These are phyloP conservation scores for Polyporus arcularius DNA, from an alignment of 768 basidiomycete species.

Conservation along the genomic window DNA sequence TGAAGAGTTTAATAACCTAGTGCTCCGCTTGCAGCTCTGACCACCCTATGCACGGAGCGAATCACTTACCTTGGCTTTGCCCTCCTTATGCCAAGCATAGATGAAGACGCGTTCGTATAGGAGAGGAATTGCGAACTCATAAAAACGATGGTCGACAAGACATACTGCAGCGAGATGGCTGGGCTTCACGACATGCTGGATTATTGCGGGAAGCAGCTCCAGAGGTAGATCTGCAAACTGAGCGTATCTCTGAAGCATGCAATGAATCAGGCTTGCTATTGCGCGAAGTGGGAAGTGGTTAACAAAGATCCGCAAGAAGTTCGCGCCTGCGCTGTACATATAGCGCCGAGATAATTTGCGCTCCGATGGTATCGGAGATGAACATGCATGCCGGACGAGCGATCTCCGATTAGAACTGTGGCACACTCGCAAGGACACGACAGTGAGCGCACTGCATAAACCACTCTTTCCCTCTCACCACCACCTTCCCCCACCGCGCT, in stretches of 20 bases:
- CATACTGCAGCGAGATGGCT: constrained; percentile 53
- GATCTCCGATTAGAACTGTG: not conserved
- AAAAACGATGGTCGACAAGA: constrained; percentile 60
- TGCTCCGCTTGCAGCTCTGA: not conserved
- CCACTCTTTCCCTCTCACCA: not conserved
- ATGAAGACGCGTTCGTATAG: constrained; percentile 64
- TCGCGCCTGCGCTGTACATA: too few relatives aligned
- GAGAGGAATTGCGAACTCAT: constrained; percentile 46
- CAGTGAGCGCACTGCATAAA: not conserved
- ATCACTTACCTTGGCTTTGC: constrained; percentile 50
- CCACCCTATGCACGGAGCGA: not conserved
- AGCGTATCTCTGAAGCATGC: not conserved
- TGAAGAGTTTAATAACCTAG: constrained; percentile 64
- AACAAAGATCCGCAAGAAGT: too few relatives aligned
- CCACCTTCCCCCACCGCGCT: not conserved
- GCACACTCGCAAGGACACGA: not conserved
- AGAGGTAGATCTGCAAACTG: constrained; percentile 60
- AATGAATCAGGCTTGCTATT: not conserved
- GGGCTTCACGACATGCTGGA: constrained; percentile 51
- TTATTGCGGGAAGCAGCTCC: constrained; percentile 61
- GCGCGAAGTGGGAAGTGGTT: too few relatives aligned
- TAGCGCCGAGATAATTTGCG: too few relatives aligned
- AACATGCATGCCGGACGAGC: too few relatives aligned
- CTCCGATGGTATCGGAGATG: too few relatives aligned
- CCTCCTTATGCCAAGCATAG: constrained; percentile 71